Evolutionary conservation across 345 rosid genomes (phyloP).

Genomic region (Eucalyptus decipiens): DNA sequence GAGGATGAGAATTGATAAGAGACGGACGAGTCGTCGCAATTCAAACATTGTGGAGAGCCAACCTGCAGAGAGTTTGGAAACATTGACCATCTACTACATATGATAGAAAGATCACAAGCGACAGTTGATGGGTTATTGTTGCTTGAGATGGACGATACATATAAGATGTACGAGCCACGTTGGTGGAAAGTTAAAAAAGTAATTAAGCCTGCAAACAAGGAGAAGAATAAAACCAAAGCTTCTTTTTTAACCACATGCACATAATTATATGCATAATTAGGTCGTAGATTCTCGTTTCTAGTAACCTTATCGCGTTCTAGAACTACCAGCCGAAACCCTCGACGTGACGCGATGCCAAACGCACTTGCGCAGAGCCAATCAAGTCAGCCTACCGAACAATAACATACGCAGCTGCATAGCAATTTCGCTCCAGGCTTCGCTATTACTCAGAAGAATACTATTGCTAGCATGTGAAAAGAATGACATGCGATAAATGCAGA

Average conservation of each 20-base stretch:
- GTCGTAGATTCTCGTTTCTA: neutral
- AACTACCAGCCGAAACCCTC: neutral
- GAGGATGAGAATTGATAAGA: neutral
- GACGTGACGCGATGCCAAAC: neutral
- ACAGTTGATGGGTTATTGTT: neutral
- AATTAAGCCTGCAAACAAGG: neutral
- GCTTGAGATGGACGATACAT: neutral
- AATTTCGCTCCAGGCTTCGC: neutral
- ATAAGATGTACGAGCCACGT: neutral
- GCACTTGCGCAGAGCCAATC: too few species aligned
- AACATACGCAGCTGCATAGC: neutral
- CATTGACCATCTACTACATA: neutral
- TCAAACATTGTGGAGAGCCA: neutral
- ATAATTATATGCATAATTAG: neutral
- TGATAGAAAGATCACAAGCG: neutral
- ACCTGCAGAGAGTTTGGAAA: neutral
- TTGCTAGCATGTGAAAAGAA: neutral
- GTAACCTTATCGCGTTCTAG: neutral
- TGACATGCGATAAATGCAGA: neutral
- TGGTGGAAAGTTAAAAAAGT: too few species aligned
- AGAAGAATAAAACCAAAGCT: neutral
- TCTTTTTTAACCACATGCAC: neutral
- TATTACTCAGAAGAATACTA: neutral
- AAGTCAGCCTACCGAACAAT: too few species aligned
- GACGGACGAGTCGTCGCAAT: neutral